Base-by-base conservation (phyloP, 345 rosid genomes). In the Camelina neglecta region DNA sequence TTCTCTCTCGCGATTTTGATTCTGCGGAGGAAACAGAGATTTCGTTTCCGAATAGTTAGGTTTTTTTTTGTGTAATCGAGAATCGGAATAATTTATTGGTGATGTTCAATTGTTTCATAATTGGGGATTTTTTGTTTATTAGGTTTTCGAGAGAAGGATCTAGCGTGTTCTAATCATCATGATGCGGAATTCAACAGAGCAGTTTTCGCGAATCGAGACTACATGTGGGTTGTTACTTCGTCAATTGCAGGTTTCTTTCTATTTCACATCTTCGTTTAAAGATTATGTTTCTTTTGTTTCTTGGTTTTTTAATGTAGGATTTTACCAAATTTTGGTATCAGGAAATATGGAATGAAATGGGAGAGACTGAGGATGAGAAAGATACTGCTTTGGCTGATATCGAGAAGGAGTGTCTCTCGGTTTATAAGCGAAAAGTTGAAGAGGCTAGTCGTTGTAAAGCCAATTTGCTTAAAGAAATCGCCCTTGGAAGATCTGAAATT, bases 281-380 rank as follows among this genome's bases (percentile, higher is more conserved):
- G 4, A 41, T 0, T 45, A 53, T 26, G 12, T 13, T 60, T 55
- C 2, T 29, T 29, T 29, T 35, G 53, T 4, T 60, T 26, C 1
- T 26, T 49, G 33, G 29, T 3, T 3, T 45, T 45, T n/a, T 59
- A 3, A 65, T 49, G 54, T 35, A n/a, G 8, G 58, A 48, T 51
- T 66, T 21, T 8, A 5, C 11, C 15, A 50, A 50, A 48, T 13
- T 45, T 24, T 61, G 60, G 16, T 24, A 42, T 62, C 54, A 90
- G 96, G 84, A 80, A 66, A 74, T 90, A 50, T 88, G 93, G 93
- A 82, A 82, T 71, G 91, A 88, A 61, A 82, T 86, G 33, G 93
- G 91, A 75, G 88, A 86, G 68, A 47, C 73, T n/a, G 85, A 84
- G 4, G 84, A 18, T 23, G 74, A 81, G 33, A 85, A 86, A 48